phyloP scores from a whole-genome alignment of 306 rosid species.

The Pachyrhizus erosus region DNA sequence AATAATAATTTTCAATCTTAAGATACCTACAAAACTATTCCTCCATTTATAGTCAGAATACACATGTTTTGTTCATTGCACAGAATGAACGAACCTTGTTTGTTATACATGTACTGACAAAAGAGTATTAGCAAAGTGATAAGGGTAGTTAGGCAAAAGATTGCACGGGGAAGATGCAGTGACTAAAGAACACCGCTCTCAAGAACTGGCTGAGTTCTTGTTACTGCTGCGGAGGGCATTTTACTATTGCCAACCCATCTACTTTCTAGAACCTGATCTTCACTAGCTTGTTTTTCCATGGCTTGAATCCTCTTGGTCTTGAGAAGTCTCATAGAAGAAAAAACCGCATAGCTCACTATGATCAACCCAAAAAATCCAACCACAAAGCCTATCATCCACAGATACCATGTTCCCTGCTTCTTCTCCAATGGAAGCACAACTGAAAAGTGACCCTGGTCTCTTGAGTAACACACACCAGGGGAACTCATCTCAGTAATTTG shows the following conservation, averaged over 20 bases:
- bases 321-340: slow-evolving; percentile 49
- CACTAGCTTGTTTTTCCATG: slow-evolving; percentile 74
- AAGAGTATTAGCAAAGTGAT: not conserved
- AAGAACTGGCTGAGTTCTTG: slow-evolving; percentile 78
- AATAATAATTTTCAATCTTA: not conserved
- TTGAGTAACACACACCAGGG: slow-evolving; percentile 57
- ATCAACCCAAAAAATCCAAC: slow-evolving; percentile 57
- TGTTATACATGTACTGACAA: slow-evolving; percentile 21
- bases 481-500: slow-evolving; percentile 57
- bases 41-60: slow-evolving; percentile 42
- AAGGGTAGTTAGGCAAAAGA: not conserved
- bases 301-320: slow-evolving; percentile 68
- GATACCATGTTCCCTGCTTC: slow-evolving; percentile 50
- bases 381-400: slow-evolving; percentile 63
- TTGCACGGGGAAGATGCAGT: not conserved
- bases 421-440: slow-evolving; percentile 58
- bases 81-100: not conserved
- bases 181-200: slow-evolving; percentile 55
- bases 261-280: slow-evolving; percentile 72
- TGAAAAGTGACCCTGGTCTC: slow-evolving; percentile 71
- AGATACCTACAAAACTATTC: not conserved
- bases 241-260: slow-evolving; percentile 76
- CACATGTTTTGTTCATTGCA: slow-evolving; percentile 23
- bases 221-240: slow-evolving; percentile 79
- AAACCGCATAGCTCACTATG: slow-evolving; percentile 53